Conservation (phyloP, 2,329 filamentous ascomycete species). For the Xylariaceae sp. region DNA sequence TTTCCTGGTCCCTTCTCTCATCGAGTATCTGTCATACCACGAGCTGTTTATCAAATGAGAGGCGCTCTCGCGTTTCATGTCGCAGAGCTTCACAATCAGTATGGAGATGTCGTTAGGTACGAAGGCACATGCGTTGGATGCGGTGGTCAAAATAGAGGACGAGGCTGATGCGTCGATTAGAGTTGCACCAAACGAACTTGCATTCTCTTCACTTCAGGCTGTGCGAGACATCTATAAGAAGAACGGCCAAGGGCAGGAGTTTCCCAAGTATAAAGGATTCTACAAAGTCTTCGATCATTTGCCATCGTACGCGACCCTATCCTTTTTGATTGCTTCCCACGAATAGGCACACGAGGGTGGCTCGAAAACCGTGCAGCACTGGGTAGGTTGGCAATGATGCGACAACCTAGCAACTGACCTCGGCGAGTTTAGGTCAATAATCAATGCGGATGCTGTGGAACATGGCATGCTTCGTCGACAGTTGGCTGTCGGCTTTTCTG, state of each 20-base stretch:
- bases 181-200: slow-evolving; percentile 38
- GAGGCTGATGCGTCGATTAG: too few species aligned
- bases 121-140: too few species aligned
- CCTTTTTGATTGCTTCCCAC: too few species aligned
- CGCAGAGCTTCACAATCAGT: slow-evolving; percentile 29
- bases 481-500: slow-evolving; percentile 37
- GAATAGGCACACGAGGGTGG: too few species aligned
- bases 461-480: slow-evolving; percentile 31
- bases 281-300: slow-evolving; percentile 22
- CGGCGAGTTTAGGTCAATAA: too few species aligned
- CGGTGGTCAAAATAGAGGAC: too few species aligned
- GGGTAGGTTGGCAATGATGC: too few species aligned
- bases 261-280: slow-evolving; percentile 25
- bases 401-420: too few species aligned
- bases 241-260: too few species aligned
- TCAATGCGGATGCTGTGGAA: slow-evolving; percentile 29
- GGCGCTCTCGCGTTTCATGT: slow-evolving; percentile 21
- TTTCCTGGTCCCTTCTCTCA: slow-evolving; percentile 27
- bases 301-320: too few species aligned
- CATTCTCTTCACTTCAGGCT: slow-evolving; percentile 34
- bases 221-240: slow-evolving; percentile 38
- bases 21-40: slow-evolving; percentile 19
- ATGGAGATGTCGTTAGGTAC: slow-evolving; percentile 39
- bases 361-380: too few species aligned
- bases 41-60: slow-evolving; percentile 7